A percentile compares a stretch with the other conserved stretches of the same genome.
phyloP scores from a whole-genome alignment of 257 asterid genomes.

The Anisodus acutangulus region DNA sequence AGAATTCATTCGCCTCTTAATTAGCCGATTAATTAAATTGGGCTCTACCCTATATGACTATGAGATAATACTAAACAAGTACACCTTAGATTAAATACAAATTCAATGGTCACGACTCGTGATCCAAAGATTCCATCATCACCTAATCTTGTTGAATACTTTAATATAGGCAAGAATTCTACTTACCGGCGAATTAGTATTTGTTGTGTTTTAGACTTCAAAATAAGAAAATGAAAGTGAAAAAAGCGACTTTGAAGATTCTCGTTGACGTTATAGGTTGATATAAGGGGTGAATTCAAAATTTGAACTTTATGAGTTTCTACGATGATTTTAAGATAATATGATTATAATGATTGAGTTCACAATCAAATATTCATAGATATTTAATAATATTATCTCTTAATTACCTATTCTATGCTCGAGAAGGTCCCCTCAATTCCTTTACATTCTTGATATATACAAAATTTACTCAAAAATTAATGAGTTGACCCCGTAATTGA shows the following conservation, averaged over 20 bases:
- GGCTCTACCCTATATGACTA: conserved; percentile 4
- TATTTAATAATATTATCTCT: too few species aligned
- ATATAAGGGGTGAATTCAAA: too few species aligned
- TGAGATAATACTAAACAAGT: neutral
- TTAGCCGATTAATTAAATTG: neutral
- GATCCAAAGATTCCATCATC: neutral
- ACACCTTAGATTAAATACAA: neutral
- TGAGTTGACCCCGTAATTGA: too few species aligned
- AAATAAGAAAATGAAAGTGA: neutral
- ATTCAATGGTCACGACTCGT: neutral
- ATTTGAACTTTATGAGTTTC: too few species aligned
- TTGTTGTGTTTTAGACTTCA: neutral
- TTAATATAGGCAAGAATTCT: neutral
- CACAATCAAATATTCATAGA: too few species aligned
- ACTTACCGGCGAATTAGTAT: neutral
- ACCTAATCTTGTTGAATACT: conserved; percentile 18
- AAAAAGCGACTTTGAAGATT: neutral
- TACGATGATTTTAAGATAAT: too few species aligned
- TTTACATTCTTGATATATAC: too few species aligned
- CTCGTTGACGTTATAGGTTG: too few species aligned
- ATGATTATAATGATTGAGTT: too few species aligned
- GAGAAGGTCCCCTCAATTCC: too few species aligned
- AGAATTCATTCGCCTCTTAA: conserved; percentile 1
- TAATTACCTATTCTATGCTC: too few species aligned
- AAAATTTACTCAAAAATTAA: too few species aligned